A percentile compares a stretch with the other conserved stretches of the same genome.
These are phyloP conservation scores for Tremellales sp. DNA, from an alignment of 1,284 basidiomycete genomes.

Conservation along the genomic window DNA sequence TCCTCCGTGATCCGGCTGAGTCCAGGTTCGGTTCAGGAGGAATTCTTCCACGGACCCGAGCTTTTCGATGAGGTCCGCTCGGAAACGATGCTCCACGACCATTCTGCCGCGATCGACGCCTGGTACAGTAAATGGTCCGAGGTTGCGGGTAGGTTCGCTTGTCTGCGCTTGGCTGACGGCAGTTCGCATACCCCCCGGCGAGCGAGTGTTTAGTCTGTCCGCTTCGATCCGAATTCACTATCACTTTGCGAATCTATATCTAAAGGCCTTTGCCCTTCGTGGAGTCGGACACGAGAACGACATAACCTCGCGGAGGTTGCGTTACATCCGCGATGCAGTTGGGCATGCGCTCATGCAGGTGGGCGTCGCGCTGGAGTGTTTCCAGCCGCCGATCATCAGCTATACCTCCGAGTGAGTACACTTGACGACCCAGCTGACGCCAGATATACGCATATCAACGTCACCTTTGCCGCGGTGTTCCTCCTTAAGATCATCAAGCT, in stretches of 20 bases:
- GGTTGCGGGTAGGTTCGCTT: neutral
- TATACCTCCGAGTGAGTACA: constrained; percentile 10
- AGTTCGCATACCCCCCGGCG: neutral
- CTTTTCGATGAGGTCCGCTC: neutral
- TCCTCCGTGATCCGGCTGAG: neutral
- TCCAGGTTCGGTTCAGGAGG: neutral
- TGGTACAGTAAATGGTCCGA: neutral
- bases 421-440: neutral
- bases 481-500: constrained; percentile 10
- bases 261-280: constrained; percentile 6
- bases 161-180: neutral
- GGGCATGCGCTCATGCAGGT: neutral
- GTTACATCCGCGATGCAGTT: neutral
- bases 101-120: neutral
- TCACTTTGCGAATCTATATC: constrained; percentile 2
- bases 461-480: constrained; percentile 8
- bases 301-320: constrained; percentile 1
- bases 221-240: constrained; percentile 5
- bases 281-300: constrained; percentile 4
- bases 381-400: constrained; percentile 5
- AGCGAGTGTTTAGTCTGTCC: constrained; percentile 1
- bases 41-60: constrained; percentile 1
- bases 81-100: neutral
- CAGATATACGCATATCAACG: constrained; percentile 4
- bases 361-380: neutral